These are phyloP conservation scores for Exophiala aquamarina DNA, from an alignment of 2,329 filamentous ascomycete species.

Conservation along the genomic window DNA sequence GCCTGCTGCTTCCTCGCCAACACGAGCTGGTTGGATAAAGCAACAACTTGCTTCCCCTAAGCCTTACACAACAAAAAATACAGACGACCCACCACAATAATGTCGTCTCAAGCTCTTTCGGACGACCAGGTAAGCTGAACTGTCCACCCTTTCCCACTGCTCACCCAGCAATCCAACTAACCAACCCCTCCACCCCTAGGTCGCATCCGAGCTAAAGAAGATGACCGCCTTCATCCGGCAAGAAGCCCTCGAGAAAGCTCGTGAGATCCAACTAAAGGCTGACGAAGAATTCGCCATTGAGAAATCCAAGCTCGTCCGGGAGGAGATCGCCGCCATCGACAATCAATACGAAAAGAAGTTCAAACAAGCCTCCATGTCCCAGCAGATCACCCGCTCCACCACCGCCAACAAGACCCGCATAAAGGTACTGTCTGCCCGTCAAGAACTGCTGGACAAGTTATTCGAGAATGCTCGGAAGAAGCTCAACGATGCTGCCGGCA, in stretches of 20 bases:
- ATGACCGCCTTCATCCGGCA: conserved; percentile 99
- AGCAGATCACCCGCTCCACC: conserved; percentile 97
- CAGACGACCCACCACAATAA: conserved; percentile 52
- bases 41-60: no score
- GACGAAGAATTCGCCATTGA: conserved; percentile 99
- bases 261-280: conserved; percentile 96
- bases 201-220: conserved; percentile 97
- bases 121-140: conserved; percentile 78
- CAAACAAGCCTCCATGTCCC: conserved; percentile 96
- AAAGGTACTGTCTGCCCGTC: conserved; percentile 79
- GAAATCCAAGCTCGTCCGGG: conserved; percentile 96
- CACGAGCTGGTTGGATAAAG: no score
- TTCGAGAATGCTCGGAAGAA: conserved; percentile 78
- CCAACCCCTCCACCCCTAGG: conserved; percentile 53
- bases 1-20: no score
- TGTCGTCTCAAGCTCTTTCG: conserved; percentile 96
- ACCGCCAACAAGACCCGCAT: conserved; percentile 95
- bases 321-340: conserved; percentile 93
- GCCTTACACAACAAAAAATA: conserved; percentile 14
- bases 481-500: conserved; percentile 65
- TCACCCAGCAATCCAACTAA: neutral
- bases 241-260: conserved; percentile 94
- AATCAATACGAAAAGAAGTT: conserved; percentile 95
- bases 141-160: neutral
- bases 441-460: conserved; percentile 86